These are phyloP conservation scores for Populus alba DNA, from an alignment of 345 rosid genomes.

Conservation along the genomic window DNA sequence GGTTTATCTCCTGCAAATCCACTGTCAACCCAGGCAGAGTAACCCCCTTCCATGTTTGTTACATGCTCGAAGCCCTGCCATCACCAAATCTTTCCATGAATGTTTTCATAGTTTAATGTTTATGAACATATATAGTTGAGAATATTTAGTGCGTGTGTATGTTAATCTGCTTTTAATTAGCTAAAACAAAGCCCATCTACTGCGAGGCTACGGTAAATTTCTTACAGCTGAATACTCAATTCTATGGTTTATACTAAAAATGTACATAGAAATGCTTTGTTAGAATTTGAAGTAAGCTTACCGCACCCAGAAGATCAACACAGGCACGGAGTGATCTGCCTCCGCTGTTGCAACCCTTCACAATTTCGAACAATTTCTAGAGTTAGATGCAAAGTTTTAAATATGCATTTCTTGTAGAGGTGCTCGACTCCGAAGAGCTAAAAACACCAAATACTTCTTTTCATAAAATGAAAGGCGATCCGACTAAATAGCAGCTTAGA, in stretches of 20 bases:
- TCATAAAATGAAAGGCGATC: background rate
- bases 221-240: background rate
- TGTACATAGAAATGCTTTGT: background rate
- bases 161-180: background rate
- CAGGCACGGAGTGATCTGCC: background rate
- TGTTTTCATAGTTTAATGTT: too few relatives aligned
- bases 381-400: background rate
- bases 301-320: background rate
- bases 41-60: too few relatives aligned
- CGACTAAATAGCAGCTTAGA: too few relatives aligned
- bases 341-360: background rate
- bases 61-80: too few relatives aligned
- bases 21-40: too few relatives aligned
- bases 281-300: background rate
- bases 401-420: too few relatives aligned
- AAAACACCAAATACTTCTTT: background rate
- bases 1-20: too few relatives aligned
- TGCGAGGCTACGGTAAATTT: too few relatives aligned
- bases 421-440: background rate
- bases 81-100: too few relatives aligned
- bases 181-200: background rate
- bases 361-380: background rate
- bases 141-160: too few relatives aligned
- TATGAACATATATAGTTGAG: too few relatives aligned
- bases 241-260: too few relatives aligned